Evolutionary conservation across 768 basidiomycete genomes (phyloP), one percentile per base, ranked within the genome.

Genomic region (Suillus discolor): DNA sequence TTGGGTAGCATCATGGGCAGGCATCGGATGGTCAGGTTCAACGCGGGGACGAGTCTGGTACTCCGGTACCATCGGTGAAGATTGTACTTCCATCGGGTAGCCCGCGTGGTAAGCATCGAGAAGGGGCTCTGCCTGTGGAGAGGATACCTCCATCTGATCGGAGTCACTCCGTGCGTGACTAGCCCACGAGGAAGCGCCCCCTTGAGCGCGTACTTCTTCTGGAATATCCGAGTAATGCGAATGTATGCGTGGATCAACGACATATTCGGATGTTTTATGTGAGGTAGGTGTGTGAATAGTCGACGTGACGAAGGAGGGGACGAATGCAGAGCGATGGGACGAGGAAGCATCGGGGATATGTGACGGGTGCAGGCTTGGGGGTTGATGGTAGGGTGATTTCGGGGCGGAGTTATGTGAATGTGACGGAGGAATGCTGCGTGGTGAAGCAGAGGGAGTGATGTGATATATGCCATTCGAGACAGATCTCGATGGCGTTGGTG

Each of bases 121-220:
- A 23, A 78, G 71, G 12, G 76, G 72, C 65, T 89, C 87, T 39
- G 73, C 73, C 64, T 81, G 80, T 15, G 87, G 82, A 42, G 70
- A 74, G 18, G 86, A 84, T 16, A 86, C 75, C 62, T 89, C 89
- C 88, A 92, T 92, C 80, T 72, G 71, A 55, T 78, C 78, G 23
- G 74, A 71, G 57, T 75, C 77, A 25, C 68, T 69, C 70, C 77
- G 71, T 63, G 41, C 62, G 60, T 79, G 77, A 55, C 75, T 71
- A 20, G 72, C 70, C 76, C 77, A 79, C 7, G 66, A 16, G 39
- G 72, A 59, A 5, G 55, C 16, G 31, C 39, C 34, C 42, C 64
- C 71, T 57, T 79, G 61, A 8, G 65, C 44, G n/a, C 73, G 76
- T 25, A 54, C 57, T 68, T 77, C 77, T 62, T 77, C 76, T 25